Percentiles rank a stretch among this genome's conserved stretches.
Evolutionary conservation across 257 asterid species (phyloP).

Genomic region (Vinca minor): DNA sequence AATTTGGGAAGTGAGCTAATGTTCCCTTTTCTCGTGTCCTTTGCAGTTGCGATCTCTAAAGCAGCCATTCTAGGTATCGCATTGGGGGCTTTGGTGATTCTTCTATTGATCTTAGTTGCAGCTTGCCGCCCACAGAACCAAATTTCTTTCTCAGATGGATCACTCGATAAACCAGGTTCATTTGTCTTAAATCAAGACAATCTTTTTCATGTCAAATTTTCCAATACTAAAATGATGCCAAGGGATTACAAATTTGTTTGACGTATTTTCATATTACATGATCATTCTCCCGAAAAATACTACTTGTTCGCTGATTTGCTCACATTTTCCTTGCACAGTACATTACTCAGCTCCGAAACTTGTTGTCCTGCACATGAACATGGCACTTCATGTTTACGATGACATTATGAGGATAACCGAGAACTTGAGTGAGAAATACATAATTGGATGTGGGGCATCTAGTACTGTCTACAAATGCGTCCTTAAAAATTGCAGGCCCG

Average conservation of each 20-base stretch:
- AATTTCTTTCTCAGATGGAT: conserved; percentile 47
- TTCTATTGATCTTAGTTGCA: conserved; percentile 72
- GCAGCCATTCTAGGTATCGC: conserved; percentile 96
- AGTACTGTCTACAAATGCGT: conserved; percentile 93
- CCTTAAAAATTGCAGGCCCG: conserved; percentile 84
- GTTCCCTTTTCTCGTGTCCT: not conserved
- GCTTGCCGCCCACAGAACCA: conserved; percentile 70
- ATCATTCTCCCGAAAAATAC: no score
- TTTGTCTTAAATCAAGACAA: not conserved
- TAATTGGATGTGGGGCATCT: conserved; percentile 84
- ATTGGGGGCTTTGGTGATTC: conserved; percentile 69
- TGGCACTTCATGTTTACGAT: conserved; percentile 93
- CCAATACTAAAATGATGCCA: not conserved
- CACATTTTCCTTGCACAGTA: conserved; percentile 27
- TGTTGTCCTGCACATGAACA: conserved; percentile 88
- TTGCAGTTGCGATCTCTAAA: conserved; percentile 67
- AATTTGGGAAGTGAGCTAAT: conserved; percentile 4
- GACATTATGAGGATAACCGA: conserved; percentile 97
- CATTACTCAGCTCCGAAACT: conserved; percentile 75
- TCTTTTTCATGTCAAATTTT: not conserved
- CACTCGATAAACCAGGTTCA: conserved; percentile 76
- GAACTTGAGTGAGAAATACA: conserved; percentile 72
- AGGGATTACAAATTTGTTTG: not conserved
- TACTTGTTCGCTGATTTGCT: not conserved
- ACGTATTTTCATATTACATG: not conserved